phyloP scores from a whole-genome alignment of 83 land plant species.

The Picea engelmannii region DNA sequence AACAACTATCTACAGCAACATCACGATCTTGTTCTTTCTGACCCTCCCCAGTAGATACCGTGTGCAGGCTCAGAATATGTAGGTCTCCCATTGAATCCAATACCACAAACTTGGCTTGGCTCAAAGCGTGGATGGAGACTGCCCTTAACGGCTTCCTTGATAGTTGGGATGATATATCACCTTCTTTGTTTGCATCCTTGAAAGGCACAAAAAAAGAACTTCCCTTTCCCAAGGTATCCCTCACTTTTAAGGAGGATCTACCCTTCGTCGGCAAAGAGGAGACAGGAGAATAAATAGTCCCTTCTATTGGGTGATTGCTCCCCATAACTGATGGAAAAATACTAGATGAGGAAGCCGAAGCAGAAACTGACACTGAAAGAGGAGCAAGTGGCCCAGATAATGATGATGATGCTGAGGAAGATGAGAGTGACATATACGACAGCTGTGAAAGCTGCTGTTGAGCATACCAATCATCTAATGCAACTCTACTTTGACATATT shows the following conservation, averaged over 20 bases:
- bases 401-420: slow-evolving; percentile 10
- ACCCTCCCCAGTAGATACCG: slow-evolving; percentile 7
- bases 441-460: neutral
- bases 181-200: slow-evolving; percentile 13
- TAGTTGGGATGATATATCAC: neutral
- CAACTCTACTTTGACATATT: neutral
- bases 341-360: neutral
- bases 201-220: slow-evolving; percentile 38
- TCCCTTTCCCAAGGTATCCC: slow-evolving; percentile 34
- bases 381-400: neutral
- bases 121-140: slow-evolving; percentile 44
- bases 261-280: neutral
- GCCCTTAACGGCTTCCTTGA: slow-evolving; percentile 24
- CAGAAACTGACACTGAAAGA: neutral
- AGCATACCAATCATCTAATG: slow-evolving; percentile 8
- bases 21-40: slow-evolving; percentile 3
- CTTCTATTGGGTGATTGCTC: neutral
- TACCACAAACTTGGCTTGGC: slow-evolving; percentile 43
- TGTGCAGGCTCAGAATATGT: slow-evolving; percentile 33
- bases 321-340: neutral
- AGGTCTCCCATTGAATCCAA: slow-evolving; percentile 61
- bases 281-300: neutral
- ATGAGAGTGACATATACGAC: neutral
- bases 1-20: neutral
- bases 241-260: slow-evolving; percentile 24